These are phyloP conservation scores for Podospora anserina DNA, from an alignment of 495 filamentous ascomycete genomes.

Conservation along the genomic window DNA sequence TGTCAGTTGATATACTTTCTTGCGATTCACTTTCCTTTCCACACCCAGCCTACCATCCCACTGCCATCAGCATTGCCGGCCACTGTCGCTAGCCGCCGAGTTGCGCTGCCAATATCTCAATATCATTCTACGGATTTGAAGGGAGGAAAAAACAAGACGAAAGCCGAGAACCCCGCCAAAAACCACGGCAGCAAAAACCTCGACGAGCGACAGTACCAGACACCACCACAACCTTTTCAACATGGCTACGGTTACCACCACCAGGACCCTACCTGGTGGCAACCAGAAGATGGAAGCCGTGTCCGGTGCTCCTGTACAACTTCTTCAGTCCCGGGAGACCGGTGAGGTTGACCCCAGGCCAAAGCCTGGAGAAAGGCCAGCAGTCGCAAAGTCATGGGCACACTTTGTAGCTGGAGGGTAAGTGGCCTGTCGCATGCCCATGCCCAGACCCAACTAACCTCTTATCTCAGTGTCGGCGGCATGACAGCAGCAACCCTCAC, in stretches of 20 bases:
- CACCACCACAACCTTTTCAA: not conserved
- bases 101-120: not conserved
- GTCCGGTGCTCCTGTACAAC: constrained; percentile 25
- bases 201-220: constrained; percentile 2
- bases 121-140: not conserved
- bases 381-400: constrained; percentile 76
- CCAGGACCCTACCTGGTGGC: constrained; percentile 24
- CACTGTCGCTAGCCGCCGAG: not conserved
- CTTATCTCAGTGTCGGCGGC: constrained; percentile 63
- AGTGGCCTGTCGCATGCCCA: constrained; percentile 21
- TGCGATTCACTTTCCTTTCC: not conserved
- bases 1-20: not conserved
- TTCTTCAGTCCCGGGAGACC: constrained; percentile 60
- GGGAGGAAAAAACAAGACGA: not conserved
- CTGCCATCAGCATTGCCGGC: not conserved
- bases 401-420: constrained; percentile 89
- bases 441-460: constrained; percentile 15
- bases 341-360: constrained; percentile 53
- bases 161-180: not conserved
- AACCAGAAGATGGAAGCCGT: constrained; percentile 16
- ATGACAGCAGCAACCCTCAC: constrained; percentile 86
- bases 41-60: not conserved
- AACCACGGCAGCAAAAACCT: not conserved
- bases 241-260: constrained; percentile 27
- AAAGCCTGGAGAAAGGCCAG: constrained; percentile 31